Conservation (phyloP, 495 filamentous ascomycete species). For the Penicillium malachiteum region DNA sequence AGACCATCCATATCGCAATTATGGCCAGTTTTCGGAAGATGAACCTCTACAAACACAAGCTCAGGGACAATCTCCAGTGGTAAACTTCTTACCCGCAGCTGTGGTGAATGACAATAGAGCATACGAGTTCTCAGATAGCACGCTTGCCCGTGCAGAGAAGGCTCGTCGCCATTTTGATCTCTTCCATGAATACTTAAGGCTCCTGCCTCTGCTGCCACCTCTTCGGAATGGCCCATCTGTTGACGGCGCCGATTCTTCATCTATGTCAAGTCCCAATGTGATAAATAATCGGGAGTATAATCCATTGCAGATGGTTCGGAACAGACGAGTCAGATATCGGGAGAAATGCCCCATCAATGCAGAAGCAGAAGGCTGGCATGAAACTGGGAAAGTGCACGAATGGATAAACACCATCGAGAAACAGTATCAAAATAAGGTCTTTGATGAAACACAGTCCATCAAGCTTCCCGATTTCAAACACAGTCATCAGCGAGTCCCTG, state of each 20-base stretch:
- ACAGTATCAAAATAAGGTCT: slow-evolving; percentile 36
- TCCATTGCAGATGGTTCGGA: slow-evolving; percentile 83
- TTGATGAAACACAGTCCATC: slow-evolving; percentile 50
- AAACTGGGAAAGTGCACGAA: slow-evolving; percentile 62
- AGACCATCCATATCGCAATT: slow-evolving; percentile 17
- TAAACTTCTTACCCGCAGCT: slow-evolving; percentile 32
- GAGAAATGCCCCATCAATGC: slow-evolving; percentile 69
- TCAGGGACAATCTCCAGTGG: slow-evolving; percentile 24
- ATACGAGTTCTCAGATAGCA: slow-evolving; percentile 73
- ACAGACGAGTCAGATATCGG: slow-evolving; percentile 73
- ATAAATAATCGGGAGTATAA: slow-evolving; percentile 68
- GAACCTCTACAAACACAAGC: slow-evolving; percentile 7
- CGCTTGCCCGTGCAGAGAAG: slow-evolving; percentile 72
- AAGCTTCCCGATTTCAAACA: slow-evolving; percentile 56
- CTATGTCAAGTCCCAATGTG: background rate
- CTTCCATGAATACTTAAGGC: slow-evolving; percentile 72
- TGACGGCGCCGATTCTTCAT: slow-evolving; percentile 6
- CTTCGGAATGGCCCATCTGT: slow-evolving; percentile 35
- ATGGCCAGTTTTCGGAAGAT: slow-evolving; percentile 17
- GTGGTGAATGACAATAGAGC: slow-evolving; percentile 31
- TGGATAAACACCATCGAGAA: slow-evolving; percentile 73
- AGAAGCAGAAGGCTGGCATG: slow-evolving; percentile 72
- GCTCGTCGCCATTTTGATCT: slow-evolving; percentile 78
- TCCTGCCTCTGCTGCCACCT: slow-evolving; percentile 73
- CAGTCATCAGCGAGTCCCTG: slow-evolving; percentile 15